A percentile compares a stretch with the other conserved stretches of the same genome.
phyloP scores from a whole-genome alignment of 1,284 basidiomycete species.

The Naganishia sp. region DNA sequence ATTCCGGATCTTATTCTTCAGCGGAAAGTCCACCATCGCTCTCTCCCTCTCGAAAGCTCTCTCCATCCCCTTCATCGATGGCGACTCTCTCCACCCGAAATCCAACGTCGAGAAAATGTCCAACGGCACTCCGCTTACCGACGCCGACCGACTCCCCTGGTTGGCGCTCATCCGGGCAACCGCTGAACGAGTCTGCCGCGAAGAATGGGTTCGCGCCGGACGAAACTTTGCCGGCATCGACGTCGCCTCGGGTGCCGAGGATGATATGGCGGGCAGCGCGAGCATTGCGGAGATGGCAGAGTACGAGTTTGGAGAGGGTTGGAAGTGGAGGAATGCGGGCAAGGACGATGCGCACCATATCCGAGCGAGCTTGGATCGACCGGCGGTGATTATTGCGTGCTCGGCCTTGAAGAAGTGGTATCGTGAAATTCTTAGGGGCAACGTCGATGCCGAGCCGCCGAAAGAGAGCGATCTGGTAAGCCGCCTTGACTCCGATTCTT shows the following conservation, averaged over 20 bases:
- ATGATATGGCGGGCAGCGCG: not conserved
- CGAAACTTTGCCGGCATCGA: constrained; percentile 19
- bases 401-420: constrained; percentile 82
- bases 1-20: constrained; percentile 33
- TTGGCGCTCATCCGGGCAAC: constrained; percentile 69
- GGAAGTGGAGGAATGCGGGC: constrained; percentile 36
- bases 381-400: constrained; percentile 76
- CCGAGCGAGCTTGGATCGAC: constrained; percentile 43
- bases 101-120: constrained; percentile 89
- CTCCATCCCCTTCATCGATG: constrained; percentile 77
- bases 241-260: constrained; percentile 10
- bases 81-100: constrained; percentile 81
- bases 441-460: constrained; percentile 47
- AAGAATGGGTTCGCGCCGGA: constrained; percentile 49
- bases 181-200: constrained; percentile 60
- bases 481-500: not conserved
- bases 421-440: constrained; percentile 75
- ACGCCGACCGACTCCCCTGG: constrained; percentile 85
- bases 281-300: constrained; percentile 31
- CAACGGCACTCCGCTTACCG: constrained; percentile 71
- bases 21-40: constrained; percentile 88
- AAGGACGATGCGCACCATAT: constrained; percentile 33
- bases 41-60: constrained; percentile 64
- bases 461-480: constrained; percentile 46
- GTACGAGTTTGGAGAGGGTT: constrained; percentile 32